Evolutionary conservation across 768 basidiomycete species (phyloP).

Genomic region (Heimioporus sp.): DNA sequence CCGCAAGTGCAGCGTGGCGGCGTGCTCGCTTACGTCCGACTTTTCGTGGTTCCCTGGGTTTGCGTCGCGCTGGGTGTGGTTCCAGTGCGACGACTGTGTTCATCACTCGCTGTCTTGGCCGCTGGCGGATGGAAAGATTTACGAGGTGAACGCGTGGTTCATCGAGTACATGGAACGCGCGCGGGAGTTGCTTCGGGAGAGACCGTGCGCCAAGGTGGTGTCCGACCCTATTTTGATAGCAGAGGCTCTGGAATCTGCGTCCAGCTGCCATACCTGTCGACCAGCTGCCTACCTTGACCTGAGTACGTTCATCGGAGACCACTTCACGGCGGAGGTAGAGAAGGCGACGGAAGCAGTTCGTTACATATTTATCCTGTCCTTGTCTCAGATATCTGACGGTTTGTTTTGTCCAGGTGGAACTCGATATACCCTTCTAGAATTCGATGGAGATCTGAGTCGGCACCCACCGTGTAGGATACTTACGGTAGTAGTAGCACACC

Average conservation of each 20-base stretch:
- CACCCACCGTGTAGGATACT: too few species aligned
- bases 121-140: slow-evolving; percentile 34
- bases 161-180: slow-evolving; percentile 35
- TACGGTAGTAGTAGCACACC: too few species aligned
- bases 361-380: slow-evolving; percentile 9
- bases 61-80: slow-evolving; percentile 37
- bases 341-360: slow-evolving; percentile 28
- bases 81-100: slow-evolving; percentile 38
- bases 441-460: too few species aligned
- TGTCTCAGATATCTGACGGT: slow-evolving; percentile 6
- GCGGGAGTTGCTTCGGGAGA: slow-evolving; percentile 28
- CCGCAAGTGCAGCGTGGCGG: slow-evolving; percentile 31
- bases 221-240: slow-evolving; percentile 29
- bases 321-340: slow-evolving; percentile 29
- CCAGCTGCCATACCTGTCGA: slow-evolving; percentile 29
- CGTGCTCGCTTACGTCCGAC: slow-evolving; percentile 31
- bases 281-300: slow-evolving; percentile 30
- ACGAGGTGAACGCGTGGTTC: slow-evolving; percentile 34
- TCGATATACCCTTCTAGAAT: slow-evolving; percentile 31
- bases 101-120: slow-evolving; percentile 34
- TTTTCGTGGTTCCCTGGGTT: slow-evolving; percentile 37
- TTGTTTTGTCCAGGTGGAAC: slow-evolving; percentile 23
- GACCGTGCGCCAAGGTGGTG: slow-evolving; percentile 30
- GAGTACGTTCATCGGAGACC: slow-evolving; percentile 31
- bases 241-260: slow-evolving; percentile 29